Evolutionary conservation across 75 land plant genomes (phyloP).

Genomic region (Azolla pinnata): DNA sequence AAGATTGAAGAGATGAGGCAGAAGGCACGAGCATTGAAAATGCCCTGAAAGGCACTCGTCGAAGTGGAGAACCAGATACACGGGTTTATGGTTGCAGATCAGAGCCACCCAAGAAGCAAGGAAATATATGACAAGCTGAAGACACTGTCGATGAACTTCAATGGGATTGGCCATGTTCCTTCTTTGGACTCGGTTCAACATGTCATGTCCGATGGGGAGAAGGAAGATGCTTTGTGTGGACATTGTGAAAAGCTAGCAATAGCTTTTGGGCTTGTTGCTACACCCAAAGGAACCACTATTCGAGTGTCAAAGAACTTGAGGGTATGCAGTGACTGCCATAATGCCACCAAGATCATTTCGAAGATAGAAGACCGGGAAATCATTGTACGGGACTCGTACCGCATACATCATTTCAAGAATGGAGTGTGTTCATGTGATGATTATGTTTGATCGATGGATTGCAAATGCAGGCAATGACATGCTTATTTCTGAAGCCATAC

Average conservation of each 20-base stretch:
- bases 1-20: slow-evolving; percentile 7
- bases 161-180: slow-evolving; percentile 20
- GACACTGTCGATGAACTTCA: slow-evolving; percentile 23
- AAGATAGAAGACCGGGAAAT: slow-evolving; percentile 9
- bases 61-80: slow-evolving; percentile 28
- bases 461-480: too few species aligned
- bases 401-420: slow-evolving; percentile 17
- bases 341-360: slow-evolving; percentile 13
- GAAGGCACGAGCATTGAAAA: slow-evolving; percentile 20
- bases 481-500: too few species aligned
- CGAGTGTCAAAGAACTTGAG: slow-evolving; percentile 11
- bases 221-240: slow-evolving; percentile 7
- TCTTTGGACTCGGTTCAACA: slow-evolving; percentile 15
- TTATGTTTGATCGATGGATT: too few species aligned
- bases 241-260: slow-evolving; percentile 23
- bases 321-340: slow-evolving; percentile 16
- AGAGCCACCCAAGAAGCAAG: slow-evolving; percentile 21
- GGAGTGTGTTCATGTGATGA: slow-evolving; percentile 23
- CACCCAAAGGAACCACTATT: slow-evolving; percentile 18
- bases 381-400: slow-evolving; percentile 14
- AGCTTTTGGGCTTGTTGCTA: slow-evolving; percentile 19
- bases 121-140: slow-evolving; percentile 28
- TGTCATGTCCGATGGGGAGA: background rate
- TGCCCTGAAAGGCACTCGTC: slow-evolving; percentile 39
- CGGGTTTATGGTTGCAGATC: slow-evolving; percentile 36